Conservation (phyloP, 805 yeast genomes). For the Hagleromyces aurorensis region DNA sequence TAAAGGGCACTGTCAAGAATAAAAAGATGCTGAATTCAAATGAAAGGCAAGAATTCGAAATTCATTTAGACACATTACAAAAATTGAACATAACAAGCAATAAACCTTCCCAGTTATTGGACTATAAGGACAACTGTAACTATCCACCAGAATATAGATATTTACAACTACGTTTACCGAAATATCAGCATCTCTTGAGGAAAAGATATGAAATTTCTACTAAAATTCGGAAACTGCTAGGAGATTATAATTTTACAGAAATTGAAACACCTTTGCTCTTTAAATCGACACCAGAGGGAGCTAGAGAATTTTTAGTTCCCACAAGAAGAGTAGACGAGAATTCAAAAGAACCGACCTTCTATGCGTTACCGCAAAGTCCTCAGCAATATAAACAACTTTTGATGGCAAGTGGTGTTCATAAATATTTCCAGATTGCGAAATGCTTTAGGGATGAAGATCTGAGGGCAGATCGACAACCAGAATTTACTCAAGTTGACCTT, state of each 20-base stretch:
- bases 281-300: constrained; percentile 97
- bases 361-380: constrained; percentile 95
- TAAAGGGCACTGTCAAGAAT: constrained; percentile 45
- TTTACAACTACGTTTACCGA: constrained; percentile 62
- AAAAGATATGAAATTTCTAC: constrained; percentile 50
- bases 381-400: constrained; percentile 93
- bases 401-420: constrained; percentile 87
- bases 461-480: constrained; percentile 93
- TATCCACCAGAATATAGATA: constrained; percentile 79
- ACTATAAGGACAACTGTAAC: constrained; percentile 40
- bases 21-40: constrained; percentile 28
- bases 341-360: constrained; percentile 36
- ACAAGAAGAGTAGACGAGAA: constrained; percentile 47
- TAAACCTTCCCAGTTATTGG: constrained; percentile 61
- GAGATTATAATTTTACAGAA: constrained; percentile 52
- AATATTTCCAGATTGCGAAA: constrained; percentile 84
- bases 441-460: constrained; percentile 96
- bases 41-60: constrained; percentile 42
- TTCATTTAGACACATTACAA: constrained; percentile 44
- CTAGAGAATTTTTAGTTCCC: constrained; percentile 91
- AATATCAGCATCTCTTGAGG: constrained; percentile 47
- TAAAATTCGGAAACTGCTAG: constrained; percentile 37
- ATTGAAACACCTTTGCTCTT: constrained; percentile 89
- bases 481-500: constrained; percentile 93
- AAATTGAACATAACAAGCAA: constrained; percentile 56